These are phyloP conservation scores for Secale cereale DNA, from an alignment of 176 grass and related monocot species.

Conservation along the genomic window DNA sequence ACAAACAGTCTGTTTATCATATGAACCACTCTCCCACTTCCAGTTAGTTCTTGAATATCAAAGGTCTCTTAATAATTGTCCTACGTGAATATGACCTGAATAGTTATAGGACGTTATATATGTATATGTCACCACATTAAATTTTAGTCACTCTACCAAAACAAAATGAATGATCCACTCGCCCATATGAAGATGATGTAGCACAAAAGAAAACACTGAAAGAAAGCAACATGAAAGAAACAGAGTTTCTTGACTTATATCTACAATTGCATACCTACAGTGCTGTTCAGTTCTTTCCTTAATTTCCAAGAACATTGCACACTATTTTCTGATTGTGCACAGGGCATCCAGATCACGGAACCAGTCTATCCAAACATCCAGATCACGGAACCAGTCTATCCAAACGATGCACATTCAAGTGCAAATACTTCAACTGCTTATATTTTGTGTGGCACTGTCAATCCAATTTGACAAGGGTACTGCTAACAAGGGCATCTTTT, in stretches of 20 bases:
- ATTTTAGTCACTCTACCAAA: neutral
- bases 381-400: neutral
- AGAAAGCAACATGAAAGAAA: neutral
- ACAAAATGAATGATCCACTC: neutral
- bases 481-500: neutral
- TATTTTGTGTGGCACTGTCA: neutral
- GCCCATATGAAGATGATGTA: neutral
- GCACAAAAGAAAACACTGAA: neutral
- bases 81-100: neutral
- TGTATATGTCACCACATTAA: neutral
- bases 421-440: neutral
- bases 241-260: neutral
- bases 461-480: neutral
- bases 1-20: neutral
- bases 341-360: neutral
- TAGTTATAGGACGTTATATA: neutral
- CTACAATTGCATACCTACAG: neutral
- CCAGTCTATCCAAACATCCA: neutral
- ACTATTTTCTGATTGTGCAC: neutral
- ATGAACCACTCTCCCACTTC: neutral
- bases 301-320: neutral
- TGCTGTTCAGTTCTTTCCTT: neutral
- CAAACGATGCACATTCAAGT: neutral
- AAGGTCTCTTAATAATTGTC: neutral
- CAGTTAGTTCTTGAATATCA: neutral